These are phyloP conservation scores for Begonia loranthoides DNA, from an alignment of 306 rosid genomes.

Conservation along the genomic window DNA sequence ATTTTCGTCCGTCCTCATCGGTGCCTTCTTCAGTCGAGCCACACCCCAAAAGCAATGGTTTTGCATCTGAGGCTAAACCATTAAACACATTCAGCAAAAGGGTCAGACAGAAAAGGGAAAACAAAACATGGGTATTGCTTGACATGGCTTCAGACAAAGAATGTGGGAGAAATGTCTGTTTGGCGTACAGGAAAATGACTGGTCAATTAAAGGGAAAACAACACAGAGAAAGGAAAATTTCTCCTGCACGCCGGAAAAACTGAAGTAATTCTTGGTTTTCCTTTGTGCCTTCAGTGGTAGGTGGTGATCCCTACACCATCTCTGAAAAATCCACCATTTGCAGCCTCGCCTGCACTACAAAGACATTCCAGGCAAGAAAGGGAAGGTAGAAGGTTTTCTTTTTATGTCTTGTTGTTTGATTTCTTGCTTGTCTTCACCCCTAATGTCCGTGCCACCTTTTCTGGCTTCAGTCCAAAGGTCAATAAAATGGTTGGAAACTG, in stretches of 20 bases:
- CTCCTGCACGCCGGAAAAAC: conserved; percentile 31
- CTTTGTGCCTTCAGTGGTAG: conserved; percentile 3
- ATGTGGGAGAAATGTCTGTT: not conserved
- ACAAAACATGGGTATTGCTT: conserved; percentile 8
- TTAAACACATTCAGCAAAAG: conserved; percentile 1
- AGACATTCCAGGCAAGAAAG: conserved; percentile 25
- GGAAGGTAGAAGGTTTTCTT: not conserved
- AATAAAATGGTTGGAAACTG: conserved; percentile 12
- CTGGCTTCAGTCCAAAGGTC: conserved; percentile 4
- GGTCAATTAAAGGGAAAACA: not conserved
- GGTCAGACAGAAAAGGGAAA: conserved; percentile 6
- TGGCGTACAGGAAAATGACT: conserved; percentile 45
- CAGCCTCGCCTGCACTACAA: conserved; percentile 23
- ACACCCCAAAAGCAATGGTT: conserved; percentile 21
- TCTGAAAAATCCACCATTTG: conserved; percentile 9
- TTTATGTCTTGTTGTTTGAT: conserved; percentile 4
- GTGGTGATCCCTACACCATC: conserved; percentile 14
- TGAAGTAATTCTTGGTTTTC: conserved; percentile 3
- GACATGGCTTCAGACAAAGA: conserved; percentile 15
- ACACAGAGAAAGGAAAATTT: not conserved
- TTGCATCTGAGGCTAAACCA: not conserved
- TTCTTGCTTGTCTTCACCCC: conserved; percentile 7
- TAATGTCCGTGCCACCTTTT: conserved; percentile 12
- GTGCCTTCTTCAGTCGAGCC: conserved; percentile 14
- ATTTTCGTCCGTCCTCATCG: conserved; percentile 26